phyloP scores from a whole-genome alignment of 148 eudicot genomes.

The Arbutus unedo region DNA sequence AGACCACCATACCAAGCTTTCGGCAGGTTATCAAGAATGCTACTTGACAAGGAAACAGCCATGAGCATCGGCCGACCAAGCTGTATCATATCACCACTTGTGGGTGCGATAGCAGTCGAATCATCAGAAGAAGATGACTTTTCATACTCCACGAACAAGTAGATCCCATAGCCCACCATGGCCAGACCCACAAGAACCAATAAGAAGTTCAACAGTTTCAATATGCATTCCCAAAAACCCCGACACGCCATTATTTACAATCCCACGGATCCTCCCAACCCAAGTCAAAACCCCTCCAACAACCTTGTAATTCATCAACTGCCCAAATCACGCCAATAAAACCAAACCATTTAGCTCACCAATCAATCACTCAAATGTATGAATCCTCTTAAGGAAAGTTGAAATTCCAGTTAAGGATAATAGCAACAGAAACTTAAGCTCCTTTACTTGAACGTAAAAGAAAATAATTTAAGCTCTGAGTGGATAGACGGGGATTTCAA shows the following conservation, averaged over 20 bases:
- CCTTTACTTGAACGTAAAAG: neutral
- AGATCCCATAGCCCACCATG: conserved; percentile 83
- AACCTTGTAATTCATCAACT: conserved; percentile 12
- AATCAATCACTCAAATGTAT: neutral
- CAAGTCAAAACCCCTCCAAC: neutral
- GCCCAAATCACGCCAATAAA: conserved; percentile 6
- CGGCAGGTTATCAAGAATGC: conserved; percentile 60
- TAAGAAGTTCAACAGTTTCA: conserved; percentile 77
- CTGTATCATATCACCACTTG: conserved; percentile 45
- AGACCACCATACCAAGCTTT: conserved; percentile 65
- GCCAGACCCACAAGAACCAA: conserved; percentile 73
- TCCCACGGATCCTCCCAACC: conserved; percentile 8
- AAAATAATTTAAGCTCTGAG: neutral
- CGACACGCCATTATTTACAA: conserved; percentile 67
- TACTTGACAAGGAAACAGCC: conserved; percentile 55
- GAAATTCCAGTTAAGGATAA: neutral
- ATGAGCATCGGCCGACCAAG: conserved; percentile 82
- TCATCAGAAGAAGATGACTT: conserved; percentile 31
- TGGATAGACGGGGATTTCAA: neutral
- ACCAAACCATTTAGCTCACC: neutral
- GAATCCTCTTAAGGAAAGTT: neutral
- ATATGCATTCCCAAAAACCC: conserved; percentile 73
- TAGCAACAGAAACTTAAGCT: neutral
- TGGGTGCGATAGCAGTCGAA: conserved; percentile 30
- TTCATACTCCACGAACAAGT: conserved; percentile 74